These are phyloP conservation scores for Teunomyces cretensis DNA, from an alignment of 805 yeast species.

Conservation along the genomic window DNA sequence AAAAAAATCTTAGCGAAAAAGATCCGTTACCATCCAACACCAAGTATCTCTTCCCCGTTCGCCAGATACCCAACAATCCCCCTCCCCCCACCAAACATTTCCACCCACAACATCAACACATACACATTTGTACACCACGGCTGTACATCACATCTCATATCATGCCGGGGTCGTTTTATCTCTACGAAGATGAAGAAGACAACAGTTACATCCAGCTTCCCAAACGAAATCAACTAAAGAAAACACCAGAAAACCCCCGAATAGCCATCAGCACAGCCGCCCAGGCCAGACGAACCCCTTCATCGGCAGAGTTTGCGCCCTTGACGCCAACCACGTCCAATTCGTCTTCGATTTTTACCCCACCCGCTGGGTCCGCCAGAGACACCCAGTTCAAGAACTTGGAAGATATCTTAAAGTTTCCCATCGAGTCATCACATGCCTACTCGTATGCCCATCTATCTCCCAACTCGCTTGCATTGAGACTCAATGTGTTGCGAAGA, in stretches of 20 bases:
- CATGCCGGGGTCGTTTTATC: constrained; percentile 9
- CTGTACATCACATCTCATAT: not conserved
- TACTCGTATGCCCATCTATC: constrained; percentile 82
- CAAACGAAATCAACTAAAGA: constrained; percentile 2
- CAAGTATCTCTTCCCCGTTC: not conserved
- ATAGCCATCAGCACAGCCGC: not conserved
- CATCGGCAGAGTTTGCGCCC: not conserved
- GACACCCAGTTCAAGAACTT: constrained; percentile 10
- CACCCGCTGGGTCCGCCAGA: not conserved
- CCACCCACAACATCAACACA: no score
- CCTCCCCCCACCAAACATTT: no score
- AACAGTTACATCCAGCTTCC: constrained; percentile 5
- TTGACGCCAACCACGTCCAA: not conserved
- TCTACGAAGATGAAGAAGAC: constrained; percentile 9
- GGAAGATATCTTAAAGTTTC: constrained; percentile 56
- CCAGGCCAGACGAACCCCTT: not conserved
- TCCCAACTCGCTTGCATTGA: constrained; percentile 74
- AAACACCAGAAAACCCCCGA: not conserved
- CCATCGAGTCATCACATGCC: constrained; percentile 79
- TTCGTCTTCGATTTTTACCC: not conserved
- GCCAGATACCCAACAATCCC: no score
- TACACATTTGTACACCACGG: no score
- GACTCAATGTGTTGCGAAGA: constrained; percentile 71
- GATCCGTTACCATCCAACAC: not conserved
- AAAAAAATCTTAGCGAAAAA: not conserved